These are phyloP conservation scores for Acorus gramineus DNA, from an alignment of 106 monocot species.

Conservation along the genomic window DNA sequence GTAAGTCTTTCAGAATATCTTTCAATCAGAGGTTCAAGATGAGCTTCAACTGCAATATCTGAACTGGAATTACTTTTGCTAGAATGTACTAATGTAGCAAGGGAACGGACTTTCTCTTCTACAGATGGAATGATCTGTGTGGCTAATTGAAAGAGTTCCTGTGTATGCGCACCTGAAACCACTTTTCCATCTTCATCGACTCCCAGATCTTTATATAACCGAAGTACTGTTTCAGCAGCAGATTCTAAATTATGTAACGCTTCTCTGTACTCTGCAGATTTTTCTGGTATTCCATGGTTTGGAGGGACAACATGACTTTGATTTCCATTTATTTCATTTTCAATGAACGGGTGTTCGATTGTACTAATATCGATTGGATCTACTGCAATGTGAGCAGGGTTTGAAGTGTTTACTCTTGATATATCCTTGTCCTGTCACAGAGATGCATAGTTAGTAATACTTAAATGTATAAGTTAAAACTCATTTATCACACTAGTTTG, in stretches of 20 bases:
- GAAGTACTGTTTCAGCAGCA: slow-evolving; percentile 1
- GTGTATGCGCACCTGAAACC: neutral
- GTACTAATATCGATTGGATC: neutral
- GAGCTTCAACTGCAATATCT: neutral
- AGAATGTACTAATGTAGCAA: neutral
- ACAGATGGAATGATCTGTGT: neutral
- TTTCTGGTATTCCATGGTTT: neutral
- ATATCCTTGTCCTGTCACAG: no score
- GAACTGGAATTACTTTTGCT: neutral
- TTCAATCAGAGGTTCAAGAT: slow-evolving; percentile 1
- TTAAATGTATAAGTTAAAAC: no score
- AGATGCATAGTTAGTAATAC: no score
- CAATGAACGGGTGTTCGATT: neutral
- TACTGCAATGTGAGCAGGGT: no score
- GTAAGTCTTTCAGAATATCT: slow-evolving; percentile 6
- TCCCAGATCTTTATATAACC: neutral
- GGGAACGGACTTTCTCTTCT: neutral
- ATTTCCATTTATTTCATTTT: neutral
- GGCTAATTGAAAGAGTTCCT: neutral
- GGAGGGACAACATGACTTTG: neutral
- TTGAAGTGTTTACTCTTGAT: no score
- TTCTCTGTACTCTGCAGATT: neutral
- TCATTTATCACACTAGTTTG: no score
- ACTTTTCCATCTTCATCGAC: neutral
- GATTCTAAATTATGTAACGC: neutral